Evolutionary conservation across 768 basidiomycete genomes (phyloP), one percentile per base, ranked within the genome.

Genomic region (Phylloporus rhodoxanthus): DNA sequence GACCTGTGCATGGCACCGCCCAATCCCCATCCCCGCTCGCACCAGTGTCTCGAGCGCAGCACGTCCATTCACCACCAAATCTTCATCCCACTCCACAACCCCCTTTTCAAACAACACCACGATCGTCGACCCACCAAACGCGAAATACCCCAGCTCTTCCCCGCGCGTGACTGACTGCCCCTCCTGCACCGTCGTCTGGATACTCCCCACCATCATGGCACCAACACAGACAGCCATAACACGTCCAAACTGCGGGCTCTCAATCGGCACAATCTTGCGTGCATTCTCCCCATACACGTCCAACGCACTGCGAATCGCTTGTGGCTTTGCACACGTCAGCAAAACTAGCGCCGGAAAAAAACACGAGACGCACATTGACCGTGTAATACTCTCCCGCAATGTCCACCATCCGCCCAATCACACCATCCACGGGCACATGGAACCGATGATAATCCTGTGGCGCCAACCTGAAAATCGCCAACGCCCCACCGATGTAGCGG

Each of bases 391-490:
- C 91, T 6, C 95, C 95, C 3, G 81, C 56, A 47, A 97, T 87
- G 60, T 87, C 78, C 6, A 80, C 82, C 81, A 93, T 91, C 29
- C 73, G 73, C 15, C 93, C 94, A 25, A 98, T 79, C 32, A 65
- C 79, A 0, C 93, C 92, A 52, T 90, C 88, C 19, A 94, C 87
- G 0, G 91, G 89, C 0, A 80, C 80, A 64, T 91, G 89, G 77
- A 93, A 96, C 1, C 94, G 85, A 67, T 97, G 94, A 60, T 97
- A 97, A 59, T 97, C 94, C 69, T 94, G 88, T 1, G 93, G 93
- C 1, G 93, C 93, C 17, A 96, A 72, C 15, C 94, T 75, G 71
- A 97, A 97, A 48, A 96, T 96, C 8, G 78, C 89, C 44, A 99
- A 61, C 1, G 87, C 83, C 5, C 96, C 95, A 8, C 88, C 89